These are phyloP conservation scores for Colletotrichum gigasporum DNA, from an alignment of 2,329 filamentous ascomycete species.

Conservation along the genomic window DNA sequence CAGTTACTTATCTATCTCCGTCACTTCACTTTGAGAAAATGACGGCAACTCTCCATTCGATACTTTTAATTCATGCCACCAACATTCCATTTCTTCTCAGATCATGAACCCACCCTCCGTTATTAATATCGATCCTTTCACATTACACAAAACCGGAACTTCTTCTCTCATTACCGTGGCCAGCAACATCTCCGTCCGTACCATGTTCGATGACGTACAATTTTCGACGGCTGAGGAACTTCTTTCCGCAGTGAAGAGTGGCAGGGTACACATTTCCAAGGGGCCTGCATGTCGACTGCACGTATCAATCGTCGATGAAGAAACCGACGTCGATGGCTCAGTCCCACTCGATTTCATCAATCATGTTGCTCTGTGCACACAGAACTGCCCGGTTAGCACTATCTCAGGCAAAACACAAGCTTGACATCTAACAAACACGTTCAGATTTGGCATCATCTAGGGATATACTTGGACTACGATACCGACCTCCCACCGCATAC, in stretches of 20 bases:
- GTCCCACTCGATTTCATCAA: not conserved
- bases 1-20: no score
- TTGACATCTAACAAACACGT: not conserved
- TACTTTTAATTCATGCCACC: not conserved
- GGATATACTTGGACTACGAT: conserved; percentile 3
- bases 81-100: not conserved
- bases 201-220: not conserved
- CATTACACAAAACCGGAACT: not conserved
- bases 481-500: not conserved
- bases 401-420: not conserved
- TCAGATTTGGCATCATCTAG: conserved; percentile 28
- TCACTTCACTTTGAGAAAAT: no score
- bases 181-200: conserved; percentile 10
- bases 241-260: not conserved
- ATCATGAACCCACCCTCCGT: conserved; percentile 9
- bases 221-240: conserved; percentile 4
- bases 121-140: conserved; percentile 1
- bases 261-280: not conserved
- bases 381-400: not conserved
- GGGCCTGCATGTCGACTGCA: not conserved
- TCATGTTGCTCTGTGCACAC: not conserved
- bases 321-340: not conserved
- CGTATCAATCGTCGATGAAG: not conserved
- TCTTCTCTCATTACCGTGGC: not conserved
- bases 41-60: not conserved